Evolutionary conservation across 164 flowering plant genomes (phyloP).

Genomic region (Saururus chinensis): DNA sequence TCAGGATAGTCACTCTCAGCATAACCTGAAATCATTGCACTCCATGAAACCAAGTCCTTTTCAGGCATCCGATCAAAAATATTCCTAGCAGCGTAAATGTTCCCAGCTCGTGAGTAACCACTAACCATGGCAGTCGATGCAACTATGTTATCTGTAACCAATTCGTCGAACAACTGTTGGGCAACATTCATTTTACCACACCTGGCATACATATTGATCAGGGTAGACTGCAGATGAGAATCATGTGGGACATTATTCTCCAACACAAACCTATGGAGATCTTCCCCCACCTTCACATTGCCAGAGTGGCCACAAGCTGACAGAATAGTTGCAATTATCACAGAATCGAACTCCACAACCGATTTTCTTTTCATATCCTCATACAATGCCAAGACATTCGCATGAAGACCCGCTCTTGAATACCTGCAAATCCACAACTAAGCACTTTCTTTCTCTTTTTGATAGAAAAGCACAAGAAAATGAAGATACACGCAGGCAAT

Average conservation of each 20-base stretch:
- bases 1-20: slow-evolving; percentile 60
- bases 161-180: slow-evolving; percentile 28
- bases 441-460: no score
- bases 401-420: slow-evolving; percentile 31
- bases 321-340: slow-evolving; percentile 39
- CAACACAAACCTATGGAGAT: slow-evolving; percentile 36
- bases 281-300: slow-evolving; percentile 38
- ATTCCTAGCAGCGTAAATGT: slow-evolving; percentile 45
- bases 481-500: not conserved
- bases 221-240: slow-evolving; percentile 40
- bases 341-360: slow-evolving; percentile 38
- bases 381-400: slow-evolving; percentile 40
- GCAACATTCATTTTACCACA: slow-evolving; percentile 63
- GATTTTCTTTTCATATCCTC: slow-evolving; percentile 51
- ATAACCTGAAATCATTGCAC: slow-evolving; percentile 73
- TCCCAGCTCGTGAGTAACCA: slow-evolving; percentile 45
- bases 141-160: slow-evolving; percentile 30
- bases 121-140: slow-evolving; percentile 58
- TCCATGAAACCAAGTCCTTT: slow-evolving; percentile 79
- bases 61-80: slow-evolving; percentile 47
- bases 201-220: slow-evolving; percentile 56
- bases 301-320: slow-evolving; percentile 54
- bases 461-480: not conserved
- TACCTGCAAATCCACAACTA: slow-evolving; percentile 25
- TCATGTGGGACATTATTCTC: slow-evolving; percentile 29